These are phyloP conservation scores for Pythium insidiosum DNA, from an alignment of 352 stramenopile species.

Conservation along the genomic window DNA sequence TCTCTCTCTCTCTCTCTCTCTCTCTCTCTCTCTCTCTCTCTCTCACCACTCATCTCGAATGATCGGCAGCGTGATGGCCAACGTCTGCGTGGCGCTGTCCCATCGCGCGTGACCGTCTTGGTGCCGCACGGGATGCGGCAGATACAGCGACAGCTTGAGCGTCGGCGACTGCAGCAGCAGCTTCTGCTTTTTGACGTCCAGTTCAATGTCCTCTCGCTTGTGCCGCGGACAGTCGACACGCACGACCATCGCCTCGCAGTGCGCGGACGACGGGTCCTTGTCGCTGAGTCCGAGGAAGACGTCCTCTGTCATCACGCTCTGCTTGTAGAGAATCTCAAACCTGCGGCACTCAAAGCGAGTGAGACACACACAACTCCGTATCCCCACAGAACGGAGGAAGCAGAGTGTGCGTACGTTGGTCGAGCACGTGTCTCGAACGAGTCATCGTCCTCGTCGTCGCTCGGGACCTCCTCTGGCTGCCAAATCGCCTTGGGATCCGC, in stretches of 20 bases:
- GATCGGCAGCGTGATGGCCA: conserved; percentile 65
- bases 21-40: no score
- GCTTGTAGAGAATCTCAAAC: conserved; percentile 84
- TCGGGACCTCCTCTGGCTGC: conserved; percentile 56
- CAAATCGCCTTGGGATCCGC: conserved; percentile 67
- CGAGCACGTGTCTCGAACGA: conserved; percentile 39
- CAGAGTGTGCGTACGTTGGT: conserved; percentile 26
- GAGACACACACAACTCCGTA: no score
- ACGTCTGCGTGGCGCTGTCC: conserved; percentile 34
- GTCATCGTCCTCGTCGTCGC: conserved; percentile 72
- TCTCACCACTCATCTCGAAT: conserved; percentile 75
- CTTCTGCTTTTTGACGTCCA: conserved; percentile 77
- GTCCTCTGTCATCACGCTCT: conserved; percentile 82
- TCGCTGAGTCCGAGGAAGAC: conserved; percentile 77
- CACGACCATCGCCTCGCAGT: conserved; percentile 78
- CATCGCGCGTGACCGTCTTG: conserved; percentile 69
- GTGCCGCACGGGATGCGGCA: conserved; percentile 67
- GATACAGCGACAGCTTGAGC: conserved; percentile 57
- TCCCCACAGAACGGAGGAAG: background rate
- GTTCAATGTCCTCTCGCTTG: conserved; percentile 58
- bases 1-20: no score
- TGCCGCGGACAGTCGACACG: conserved; percentile 62
- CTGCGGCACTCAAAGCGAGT: no score
- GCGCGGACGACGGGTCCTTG: conserved; percentile 73
- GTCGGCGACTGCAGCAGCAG: conserved; percentile 53